Conservation (phyloP, 768 basidiomycete species). For the Trametes cingulata region DNA sequence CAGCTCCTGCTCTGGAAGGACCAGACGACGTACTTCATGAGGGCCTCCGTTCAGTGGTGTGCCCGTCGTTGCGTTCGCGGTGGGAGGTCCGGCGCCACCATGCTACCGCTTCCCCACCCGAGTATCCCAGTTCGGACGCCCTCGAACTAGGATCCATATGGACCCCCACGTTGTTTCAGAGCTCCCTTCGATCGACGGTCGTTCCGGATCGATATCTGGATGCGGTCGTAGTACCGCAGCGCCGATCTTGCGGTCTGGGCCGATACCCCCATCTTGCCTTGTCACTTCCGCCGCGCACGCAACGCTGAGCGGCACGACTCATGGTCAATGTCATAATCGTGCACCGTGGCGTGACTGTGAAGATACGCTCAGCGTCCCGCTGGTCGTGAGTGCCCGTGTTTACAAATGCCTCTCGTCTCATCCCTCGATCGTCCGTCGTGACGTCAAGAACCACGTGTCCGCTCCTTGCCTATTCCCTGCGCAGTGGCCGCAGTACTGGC, state of each 20-base stretch:
- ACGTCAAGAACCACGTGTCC: background rate
- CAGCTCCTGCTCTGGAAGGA: background rate
- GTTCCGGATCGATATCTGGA: background rate
- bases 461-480: background rate
- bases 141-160: slow-evolving; percentile 2
- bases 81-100: background rate
- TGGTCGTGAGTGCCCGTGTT: background rate
- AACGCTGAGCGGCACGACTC: background rate
- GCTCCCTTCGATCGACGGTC: background rate
- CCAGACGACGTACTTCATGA: background rate
- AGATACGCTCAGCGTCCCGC: background rate
- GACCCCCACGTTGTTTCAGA: background rate
- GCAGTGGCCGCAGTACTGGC: background rate
- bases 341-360: no score
- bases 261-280: background rate
- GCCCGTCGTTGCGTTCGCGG: background rate
- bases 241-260: background rate
- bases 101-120: background rate
- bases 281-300: background rate
- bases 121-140: background rate
- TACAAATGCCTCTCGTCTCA: background rate
- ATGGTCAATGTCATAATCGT: no score
- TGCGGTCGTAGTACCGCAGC: background rate
- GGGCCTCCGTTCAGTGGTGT: background rate
- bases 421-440: background rate